phyloP scores from a whole-genome alignment of 108 stramenopile genomes.

The Cyclostephanos tholiformis region DNA sequence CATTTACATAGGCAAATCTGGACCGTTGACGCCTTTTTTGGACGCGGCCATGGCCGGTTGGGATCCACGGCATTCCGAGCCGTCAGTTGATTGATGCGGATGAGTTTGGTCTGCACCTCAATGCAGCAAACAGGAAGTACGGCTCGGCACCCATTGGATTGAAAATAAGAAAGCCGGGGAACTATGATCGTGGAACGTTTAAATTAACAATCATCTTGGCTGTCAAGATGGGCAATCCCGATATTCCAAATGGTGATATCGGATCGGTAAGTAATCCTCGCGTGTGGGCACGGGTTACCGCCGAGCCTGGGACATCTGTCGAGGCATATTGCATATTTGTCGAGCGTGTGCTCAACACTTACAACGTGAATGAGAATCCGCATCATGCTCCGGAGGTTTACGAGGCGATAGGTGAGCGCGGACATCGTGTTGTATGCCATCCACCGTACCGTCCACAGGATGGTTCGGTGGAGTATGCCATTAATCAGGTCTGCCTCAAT shows the following conservation, averaged over 20 bases:
- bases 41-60: not conserved
- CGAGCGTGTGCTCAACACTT: not conserved
- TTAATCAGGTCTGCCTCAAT: not conserved
- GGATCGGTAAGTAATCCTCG: not conserved
- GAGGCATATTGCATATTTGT: not conserved
- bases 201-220: no score
- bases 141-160: not conserved
- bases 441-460: no score
- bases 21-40: not conserved
- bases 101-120: not conserved
- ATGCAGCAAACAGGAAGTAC: not conserved
- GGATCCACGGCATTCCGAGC: not conserved
- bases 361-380: not conserved
- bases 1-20: not conserved
- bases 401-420: not conserved
- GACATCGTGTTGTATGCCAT: not conserved
- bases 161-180: not conserved
- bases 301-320: not conserved
- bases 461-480: not conserved
- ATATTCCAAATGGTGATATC: no score
- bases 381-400: not conserved
- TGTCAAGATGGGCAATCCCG: no score
- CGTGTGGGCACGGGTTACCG: not conserved
- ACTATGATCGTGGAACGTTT: not conserved
- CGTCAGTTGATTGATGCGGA: not conserved